Evolutionary conservation across 352 stramenopile species (phyloP).

Genomic region (Vaucheria bursata): DNA sequence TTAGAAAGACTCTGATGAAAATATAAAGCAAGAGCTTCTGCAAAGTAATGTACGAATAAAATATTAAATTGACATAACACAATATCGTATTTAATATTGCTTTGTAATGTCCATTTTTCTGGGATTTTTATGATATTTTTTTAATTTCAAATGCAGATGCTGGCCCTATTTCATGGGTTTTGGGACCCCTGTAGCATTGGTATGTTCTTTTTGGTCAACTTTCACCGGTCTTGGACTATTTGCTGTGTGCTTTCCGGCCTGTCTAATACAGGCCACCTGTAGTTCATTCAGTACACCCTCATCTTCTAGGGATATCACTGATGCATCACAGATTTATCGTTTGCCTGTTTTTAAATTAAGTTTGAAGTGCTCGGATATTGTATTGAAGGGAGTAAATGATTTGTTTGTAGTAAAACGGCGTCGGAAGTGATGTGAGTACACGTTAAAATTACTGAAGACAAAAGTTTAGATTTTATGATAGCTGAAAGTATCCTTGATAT

Average conservation of each 20-base stretch:
- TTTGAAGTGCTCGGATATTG: not conserved
- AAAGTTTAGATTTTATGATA: too few species aligned
- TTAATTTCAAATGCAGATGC: not conserved
- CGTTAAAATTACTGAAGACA: too few species aligned
- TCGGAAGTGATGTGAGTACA: too few species aligned
- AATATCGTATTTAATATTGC: too few species aligned
- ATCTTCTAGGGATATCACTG: not conserved
- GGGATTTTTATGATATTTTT: too few species aligned
- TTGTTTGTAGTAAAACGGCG: not conserved
- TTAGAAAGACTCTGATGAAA: too few species aligned
- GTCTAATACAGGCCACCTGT: constrained; percentile 1
- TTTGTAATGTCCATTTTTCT: too few species aligned
- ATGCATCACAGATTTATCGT: not conserved
- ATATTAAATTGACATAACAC: too few species aligned
- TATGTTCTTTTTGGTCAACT: constrained; percentile 4
- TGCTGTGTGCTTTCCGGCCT: not conserved
- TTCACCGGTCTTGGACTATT: constrained; percentile 1
- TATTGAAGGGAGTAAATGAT: not conserved
- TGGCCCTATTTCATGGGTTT: constrained; percentile 5
- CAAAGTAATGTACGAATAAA: too few species aligned
- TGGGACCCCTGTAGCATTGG: not conserved
- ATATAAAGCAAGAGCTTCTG: too few species aligned
- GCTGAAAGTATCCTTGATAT: too few species aligned
- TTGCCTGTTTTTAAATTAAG: constrained; percentile 1
- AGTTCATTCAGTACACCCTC: not conserved